Evolutionary conservation across 306 rosid species (phyloP).

Genomic region (Luffa acutangula): DNA sequence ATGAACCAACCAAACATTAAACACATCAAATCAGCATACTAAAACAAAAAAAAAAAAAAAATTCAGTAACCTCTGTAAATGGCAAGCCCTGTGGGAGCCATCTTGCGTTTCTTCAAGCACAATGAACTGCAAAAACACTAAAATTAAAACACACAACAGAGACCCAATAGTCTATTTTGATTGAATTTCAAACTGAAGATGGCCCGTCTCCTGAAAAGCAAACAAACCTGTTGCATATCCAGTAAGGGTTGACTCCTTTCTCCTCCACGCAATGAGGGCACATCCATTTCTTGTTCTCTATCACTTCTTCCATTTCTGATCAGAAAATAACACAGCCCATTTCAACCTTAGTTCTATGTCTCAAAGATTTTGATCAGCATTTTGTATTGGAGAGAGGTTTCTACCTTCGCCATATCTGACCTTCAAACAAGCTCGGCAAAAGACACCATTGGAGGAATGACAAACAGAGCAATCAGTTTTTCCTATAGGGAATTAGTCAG

Average conservation of each 20-base stretch:
- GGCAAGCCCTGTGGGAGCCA: conserved; percentile 60
- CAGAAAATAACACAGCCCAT: neutral
- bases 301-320: conserved; percentile 53
- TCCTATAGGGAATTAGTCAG: conserved; percentile 30
- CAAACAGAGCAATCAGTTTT: conserved; percentile 72
- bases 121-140: conserved; percentile 32
- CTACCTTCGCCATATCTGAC: conserved; percentile 78
- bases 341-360: neutral
- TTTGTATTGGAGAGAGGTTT: neutral
- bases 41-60: neutral
- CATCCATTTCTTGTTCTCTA: conserved; percentile 56
- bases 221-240: conserved; percentile 77
- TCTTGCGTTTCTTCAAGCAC: conserved; percentile 50
- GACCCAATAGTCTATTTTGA: neutral
- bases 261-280: conserved; percentile 76
- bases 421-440: conserved; percentile 62
- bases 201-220: neutral
- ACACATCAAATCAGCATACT: neutral
- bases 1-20: neutral
- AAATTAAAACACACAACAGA: neutral
- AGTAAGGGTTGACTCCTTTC: conserved; percentile 45
- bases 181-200: neutral
- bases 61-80: conserved; percentile 38
- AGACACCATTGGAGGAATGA: conserved; percentile 58
- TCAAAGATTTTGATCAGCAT: neutral